Evolutionary conservation across 2,329 filamentous ascomycete species (phyloP).

Genomic region (Tolypocladium inflatum): DNA sequence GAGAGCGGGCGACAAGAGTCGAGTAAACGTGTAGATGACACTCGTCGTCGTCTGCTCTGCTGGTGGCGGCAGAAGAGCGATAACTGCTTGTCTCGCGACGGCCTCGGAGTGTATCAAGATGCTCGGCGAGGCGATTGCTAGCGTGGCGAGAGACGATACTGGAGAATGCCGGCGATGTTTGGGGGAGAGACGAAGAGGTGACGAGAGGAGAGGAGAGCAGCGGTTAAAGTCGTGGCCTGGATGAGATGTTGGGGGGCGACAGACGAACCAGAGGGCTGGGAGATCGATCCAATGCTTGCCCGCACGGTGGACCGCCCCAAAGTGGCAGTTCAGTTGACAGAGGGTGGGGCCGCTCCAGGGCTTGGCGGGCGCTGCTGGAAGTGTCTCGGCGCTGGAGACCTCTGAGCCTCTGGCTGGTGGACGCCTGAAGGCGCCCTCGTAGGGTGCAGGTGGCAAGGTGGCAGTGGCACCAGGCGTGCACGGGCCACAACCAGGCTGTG

Average conservation of each 20-base stretch:
- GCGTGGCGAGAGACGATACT: not conserved
- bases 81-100: not conserved
- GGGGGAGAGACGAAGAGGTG: not conserved
- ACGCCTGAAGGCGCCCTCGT: not conserved
- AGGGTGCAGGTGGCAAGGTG: too few relatives aligned
- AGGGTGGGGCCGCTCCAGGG: not conserved
- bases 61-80: not conserved
- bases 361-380: not conserved
- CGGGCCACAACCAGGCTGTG: not conserved
- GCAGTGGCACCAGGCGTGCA: not conserved
- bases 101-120: not conserved
- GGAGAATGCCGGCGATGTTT: not conserved
- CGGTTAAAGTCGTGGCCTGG: not conserved
- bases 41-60: not conserved
- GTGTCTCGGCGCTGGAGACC: not conserved
- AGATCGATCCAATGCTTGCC: too few relatives aligned
- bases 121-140: not conserved
- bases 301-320: too few relatives aligned
- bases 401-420: not conserved
- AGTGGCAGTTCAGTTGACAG: slow-evolving; percentile 4
- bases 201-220: not conserved
- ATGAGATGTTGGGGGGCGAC: not conserved
- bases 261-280: too few relatives aligned
- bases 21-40: not conserved
- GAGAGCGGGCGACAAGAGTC: not conserved